Percentiles rank a stretch among this genome's conserved stretches.
Evolutionary conservation across 1,284 basidiomycete genomes (phyloP).

Genomic region (Moesziomyces parantarcticus): DNA sequence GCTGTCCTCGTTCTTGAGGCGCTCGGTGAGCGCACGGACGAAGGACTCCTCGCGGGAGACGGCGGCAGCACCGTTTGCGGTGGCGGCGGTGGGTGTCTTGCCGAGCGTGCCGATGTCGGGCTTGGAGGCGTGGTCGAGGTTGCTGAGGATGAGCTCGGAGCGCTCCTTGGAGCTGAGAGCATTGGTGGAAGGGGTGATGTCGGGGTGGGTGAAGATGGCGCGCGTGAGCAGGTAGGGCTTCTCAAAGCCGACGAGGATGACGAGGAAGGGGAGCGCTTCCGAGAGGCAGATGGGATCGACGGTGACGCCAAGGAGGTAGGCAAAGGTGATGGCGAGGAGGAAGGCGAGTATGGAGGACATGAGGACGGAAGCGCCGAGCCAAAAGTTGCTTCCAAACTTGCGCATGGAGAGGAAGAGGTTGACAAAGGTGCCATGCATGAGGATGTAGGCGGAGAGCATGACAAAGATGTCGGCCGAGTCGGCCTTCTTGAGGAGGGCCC

Average conservation of each 20-base stretch:
- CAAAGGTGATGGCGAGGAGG: constrained; percentile 85
- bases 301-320: constrained; percentile 83
- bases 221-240: constrained; percentile 92
- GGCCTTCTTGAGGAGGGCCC: constrained; percentile 74
- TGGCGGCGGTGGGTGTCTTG: constrained; percentile 26
- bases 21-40: constrained; percentile 67
- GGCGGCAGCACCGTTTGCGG: constrained; percentile 28
- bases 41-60: constrained; percentile 58
- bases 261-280: constrained; percentile 95
- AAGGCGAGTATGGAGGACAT: constrained; percentile 88
- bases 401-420: constrained; percentile 71
- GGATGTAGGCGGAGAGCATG: constrained; percentile 90
- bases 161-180: constrained; percentile 20
- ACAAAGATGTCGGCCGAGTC: constrained; percentile 95
- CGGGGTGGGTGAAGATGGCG: constrained; percentile 88
- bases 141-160: constrained; percentile 47
- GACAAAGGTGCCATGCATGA: constrained; percentile 96
- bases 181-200: constrained; percentile 71
- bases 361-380: constrained; percentile 79
- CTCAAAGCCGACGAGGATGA: constrained; percentile 97
- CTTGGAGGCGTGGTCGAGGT: constrained; percentile 41
- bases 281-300: constrained; percentile 92
- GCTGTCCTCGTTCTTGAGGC: constrained; percentile 66
- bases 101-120: constrained; percentile 36
- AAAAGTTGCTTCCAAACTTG: constrained; percentile 65